Base-by-base conservation (phyloP, 306 rosid genomes). In the Inga laurina region DNA sequence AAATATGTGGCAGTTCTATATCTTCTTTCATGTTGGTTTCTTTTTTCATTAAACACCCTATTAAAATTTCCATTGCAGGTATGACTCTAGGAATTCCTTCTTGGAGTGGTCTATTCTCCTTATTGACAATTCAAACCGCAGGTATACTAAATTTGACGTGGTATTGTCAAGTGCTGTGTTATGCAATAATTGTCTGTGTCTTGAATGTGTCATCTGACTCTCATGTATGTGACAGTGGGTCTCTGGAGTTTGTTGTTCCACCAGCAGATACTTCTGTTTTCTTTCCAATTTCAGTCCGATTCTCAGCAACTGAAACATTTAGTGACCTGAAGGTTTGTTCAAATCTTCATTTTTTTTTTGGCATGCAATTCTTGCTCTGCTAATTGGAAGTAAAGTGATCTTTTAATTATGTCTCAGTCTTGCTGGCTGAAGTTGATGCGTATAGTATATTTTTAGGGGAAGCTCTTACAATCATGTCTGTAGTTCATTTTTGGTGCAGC, bases 91-190 rank as follows among this genome's bases (percentile, higher is more conserved):
- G 91, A 95, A 92, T 89, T 91, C 97, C 79, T 39, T 88, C 68
- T 90, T 95, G 90, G 97, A 93, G 79, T 95, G 99, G 99, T 91
- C 98, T 65, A 88, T 95, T 82, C 93, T 95, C 79, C 93, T 93
- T 45, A 87, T 93, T 72, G 98, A 95, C 86, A 82, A 93, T 83
- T 92, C 98, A 57, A 95, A 93, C 87, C 94, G 99, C 90, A 93
- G 98, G 99, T 95, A 57, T 74, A 81, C 35, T 77, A 71, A 52
- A 70, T 54, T 80, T 77, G 43, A 72, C 61, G 51, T 22, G 59
- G 30, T 39, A 30, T 35, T 52, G 56, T 70, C 45, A 8, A 75
- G 71, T 64, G 65, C 61, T 82, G 51, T 61, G 51, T 21, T 54
- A 16, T 83, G 44, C 12, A 24, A 6, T 66, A 12, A 48, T 66